A percentile compares a stretch with the other conserved stretches of the same genome.
phyloP scores from a whole-genome alignment of 331 rosid species.

The Quercus tomentella region DNA sequence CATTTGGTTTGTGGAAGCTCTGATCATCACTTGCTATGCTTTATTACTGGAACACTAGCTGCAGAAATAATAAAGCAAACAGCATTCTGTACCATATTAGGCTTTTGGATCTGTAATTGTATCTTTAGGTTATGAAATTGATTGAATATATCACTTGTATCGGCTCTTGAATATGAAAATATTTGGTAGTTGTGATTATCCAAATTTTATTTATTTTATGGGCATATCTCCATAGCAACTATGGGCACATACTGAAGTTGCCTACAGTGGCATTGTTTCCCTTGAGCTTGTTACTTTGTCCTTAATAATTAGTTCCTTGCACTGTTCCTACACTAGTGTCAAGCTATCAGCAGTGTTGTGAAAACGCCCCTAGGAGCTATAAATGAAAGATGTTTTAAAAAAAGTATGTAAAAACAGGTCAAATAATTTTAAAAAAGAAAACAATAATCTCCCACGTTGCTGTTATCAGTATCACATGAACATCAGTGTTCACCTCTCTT shows the following conservation, averaged over 20 bases:
- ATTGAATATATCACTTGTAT: slow-evolving; percentile 5
- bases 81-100: slow-evolving; percentile 16
- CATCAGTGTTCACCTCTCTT: neutral
- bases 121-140: slow-evolving; percentile 15
- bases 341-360: too few relatives aligned
- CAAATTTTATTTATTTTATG: neutral
- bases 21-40: slow-evolving; percentile 11
- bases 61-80: slow-evolving; percentile 17
- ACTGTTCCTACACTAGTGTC: neutral
- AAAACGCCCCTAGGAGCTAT: too few relatives aligned
- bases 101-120: slow-evolving; percentile 23
- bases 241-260: neutral
- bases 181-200: neutral
- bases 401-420: too few relatives aligned
- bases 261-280: neutral
- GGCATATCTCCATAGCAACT: neutral
- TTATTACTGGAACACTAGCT: neutral
- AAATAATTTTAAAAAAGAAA: too few relatives aligned
- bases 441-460: too few relatives aligned
- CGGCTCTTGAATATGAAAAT: neutral
- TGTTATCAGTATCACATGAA: neutral
- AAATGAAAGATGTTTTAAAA: too few relatives aligned
- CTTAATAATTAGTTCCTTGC: too few relatives aligned
- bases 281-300: too few relatives aligned
- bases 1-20: slow-evolving; percentile 27